A percentile compares a stretch with the other conserved stretches of the same genome.
Conservation (phyloP, 257 asterid genomes). For the Hygrophila difformis region DNA sequence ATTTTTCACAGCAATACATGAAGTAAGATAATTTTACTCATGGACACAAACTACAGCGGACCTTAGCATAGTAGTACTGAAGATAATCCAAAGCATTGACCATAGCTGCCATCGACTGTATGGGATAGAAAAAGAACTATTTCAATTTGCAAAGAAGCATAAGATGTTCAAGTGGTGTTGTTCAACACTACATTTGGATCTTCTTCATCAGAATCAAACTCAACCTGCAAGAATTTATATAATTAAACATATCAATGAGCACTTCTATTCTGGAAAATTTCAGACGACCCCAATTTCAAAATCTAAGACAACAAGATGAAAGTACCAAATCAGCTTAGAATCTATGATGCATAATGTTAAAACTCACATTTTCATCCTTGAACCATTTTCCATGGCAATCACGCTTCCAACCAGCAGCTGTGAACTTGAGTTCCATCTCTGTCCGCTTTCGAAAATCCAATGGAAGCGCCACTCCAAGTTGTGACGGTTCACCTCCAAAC, state of each 20-base stretch:
- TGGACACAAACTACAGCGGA: too few relatives aligned
- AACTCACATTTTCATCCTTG: slow-evolving; percentile 74
- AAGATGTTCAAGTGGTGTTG: slow-evolving; percentile 16
- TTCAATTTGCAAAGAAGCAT: too few relatives aligned
- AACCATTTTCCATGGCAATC: slow-evolving; percentile 70
- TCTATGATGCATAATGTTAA: background rate
- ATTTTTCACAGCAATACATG: too few relatives aligned
- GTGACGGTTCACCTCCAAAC: slow-evolving; percentile 19
- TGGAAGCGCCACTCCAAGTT: slow-evolving; percentile 18
- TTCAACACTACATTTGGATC: slow-evolving; percentile 53
- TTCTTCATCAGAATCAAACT: slow-evolving; percentile 84
- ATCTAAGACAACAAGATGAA: slow-evolving; percentile 8
- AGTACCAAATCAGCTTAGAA: background rate
- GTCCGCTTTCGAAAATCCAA: slow-evolving; percentile 23
- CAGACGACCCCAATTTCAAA: background rate
- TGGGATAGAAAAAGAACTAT: too few relatives aligned
- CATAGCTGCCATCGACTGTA: too few relatives aligned
- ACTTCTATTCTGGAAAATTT: background rate
- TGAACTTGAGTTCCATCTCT: slow-evolving; percentile 67
- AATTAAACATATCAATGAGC: background rate
- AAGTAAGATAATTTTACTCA: too few relatives aligned
- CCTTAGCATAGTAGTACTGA: too few relatives aligned
- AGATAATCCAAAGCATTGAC: too few relatives aligned
- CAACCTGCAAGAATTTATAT: slow-evolving; percentile 41
- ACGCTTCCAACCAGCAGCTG: slow-evolving; percentile 76